Evolutionary conservation across 805 yeast genomes (phyloP).

Genomic region (Ogataea paraovalis): DNA sequence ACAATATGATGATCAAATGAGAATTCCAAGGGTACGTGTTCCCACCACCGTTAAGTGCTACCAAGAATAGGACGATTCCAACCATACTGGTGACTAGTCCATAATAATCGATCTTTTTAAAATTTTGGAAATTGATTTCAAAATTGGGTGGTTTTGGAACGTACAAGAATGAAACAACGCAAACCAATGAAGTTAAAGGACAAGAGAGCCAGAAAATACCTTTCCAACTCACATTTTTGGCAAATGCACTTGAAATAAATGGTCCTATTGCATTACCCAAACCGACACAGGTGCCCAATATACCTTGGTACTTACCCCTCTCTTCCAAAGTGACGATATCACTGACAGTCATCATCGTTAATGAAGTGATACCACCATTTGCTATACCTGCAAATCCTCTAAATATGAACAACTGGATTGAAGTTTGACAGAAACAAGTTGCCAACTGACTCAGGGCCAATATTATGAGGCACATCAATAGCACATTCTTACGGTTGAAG

Average conservation of each 20-base stretch:
- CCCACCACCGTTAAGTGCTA: constrained; percentile 65
- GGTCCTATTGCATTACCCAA: constrained; percentile 55
- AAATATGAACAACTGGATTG: constrained; percentile 46
- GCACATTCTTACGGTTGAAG: constrained; percentile 45
- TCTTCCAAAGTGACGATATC: constrained; percentile 51
- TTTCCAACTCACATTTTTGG: constrained; percentile 43
- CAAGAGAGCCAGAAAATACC: constrained; percentile 47
- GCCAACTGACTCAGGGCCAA: constrained; percentile 44
- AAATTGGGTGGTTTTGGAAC: constrained; percentile 34
- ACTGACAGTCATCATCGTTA: constrained; percentile 50
- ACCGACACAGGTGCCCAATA: constrained; percentile 47
- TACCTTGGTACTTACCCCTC: constrained; percentile 56
- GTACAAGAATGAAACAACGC: constrained; percentile 26
- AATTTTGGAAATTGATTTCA: constrained; percentile 33
- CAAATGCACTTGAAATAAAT: constrained; percentile 48
- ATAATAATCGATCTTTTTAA: constrained; percentile 46
- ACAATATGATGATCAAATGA: constrained; percentile 36
- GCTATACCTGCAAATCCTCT: constrained; percentile 57
- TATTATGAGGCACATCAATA: constrained; percentile 37
- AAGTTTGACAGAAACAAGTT: constrained; percentile 48
- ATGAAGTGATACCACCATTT: constrained; percentile 47
- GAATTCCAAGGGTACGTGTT: constrained; percentile 53
- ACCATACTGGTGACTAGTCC: constrained; percentile 50
- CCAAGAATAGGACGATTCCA: constrained; percentile 44
- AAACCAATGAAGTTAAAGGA: constrained; percentile 37